Evolutionary conservation across 2,329 filamentous ascomycete genomes (phyloP), one percentile per base, ranked within the genome.

Genomic region (Geosmithia putterillii): DNA sequence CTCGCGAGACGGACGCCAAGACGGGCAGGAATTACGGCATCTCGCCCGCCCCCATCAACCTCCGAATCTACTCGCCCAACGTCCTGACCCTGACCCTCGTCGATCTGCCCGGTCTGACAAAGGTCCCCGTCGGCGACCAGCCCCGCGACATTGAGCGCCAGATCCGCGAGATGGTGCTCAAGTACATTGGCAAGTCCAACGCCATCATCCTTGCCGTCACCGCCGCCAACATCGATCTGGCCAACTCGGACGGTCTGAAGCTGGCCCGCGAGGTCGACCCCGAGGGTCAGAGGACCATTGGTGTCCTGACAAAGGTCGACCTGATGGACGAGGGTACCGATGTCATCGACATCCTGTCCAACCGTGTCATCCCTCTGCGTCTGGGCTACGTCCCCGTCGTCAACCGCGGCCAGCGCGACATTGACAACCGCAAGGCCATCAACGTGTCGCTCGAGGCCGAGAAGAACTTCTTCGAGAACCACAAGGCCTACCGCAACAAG

Each of bases 311-410:
- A 54, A 98, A 98, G 74, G 89, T 98, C 48, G 92, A 98, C 68
- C 68, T 98, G 59, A 98, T 98, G 92, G 92, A 98, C 63, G 87
- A 95, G 21, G 92, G 92, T 44, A 98, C 92, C 43, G 92, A 98
- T 58, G 92, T 96, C 37, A 90, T 98, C 52, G 92, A 98, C 65
- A 98, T 98, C 70, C 74, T 98, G 57, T 94, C 92, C 51, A 94
- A 94, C 47, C 84, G 92, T 56, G 94, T 98, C 62, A 98, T 98
- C 61, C 92, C 92, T 35, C 71, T 98, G 54, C 80, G 92, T 49
- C 69, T 98, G 52, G 92, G 92, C 53, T 98, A 98, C 59, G 87
- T 98, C 19, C 92, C 92, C 17, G 92, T 98, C 17, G 92, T 98
- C 60, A 98, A 98, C 72, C 79, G 92, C 67, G 92, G 92, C 41